These are phyloP conservation scores for Candida coquimbonensis DNA, from an alignment of 805 yeast genomes.

Conservation along the genomic window DNA sequence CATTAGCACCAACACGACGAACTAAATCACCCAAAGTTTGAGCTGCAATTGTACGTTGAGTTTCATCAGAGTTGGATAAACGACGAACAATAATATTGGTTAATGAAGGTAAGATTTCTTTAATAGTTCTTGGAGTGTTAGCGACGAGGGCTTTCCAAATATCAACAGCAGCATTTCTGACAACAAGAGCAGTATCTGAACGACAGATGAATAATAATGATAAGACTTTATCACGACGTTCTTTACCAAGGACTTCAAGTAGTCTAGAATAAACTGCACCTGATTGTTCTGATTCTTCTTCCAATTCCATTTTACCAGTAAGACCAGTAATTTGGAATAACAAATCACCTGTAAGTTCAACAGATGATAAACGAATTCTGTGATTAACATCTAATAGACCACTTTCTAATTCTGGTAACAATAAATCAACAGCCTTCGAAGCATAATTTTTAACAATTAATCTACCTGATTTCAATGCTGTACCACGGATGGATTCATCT, in stretches of 20 bases:
- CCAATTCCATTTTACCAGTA: constrained; percentile 64
- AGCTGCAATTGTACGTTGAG: constrained; percentile 83
- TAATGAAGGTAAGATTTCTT: constrained; percentile 82
- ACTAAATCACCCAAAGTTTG: constrained; percentile 91
- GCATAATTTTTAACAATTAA: constrained; percentile 89
- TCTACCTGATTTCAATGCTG: constrained; percentile 88
- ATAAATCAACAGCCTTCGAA: constrained; percentile 81
- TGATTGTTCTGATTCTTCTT: constrained; percentile 39
- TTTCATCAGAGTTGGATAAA: constrained; percentile 74
- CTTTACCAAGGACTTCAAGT: constrained; percentile 74
- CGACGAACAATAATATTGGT: constrained; percentile 74
- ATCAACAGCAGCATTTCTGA: constrained; percentile 83
- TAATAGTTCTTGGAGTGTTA: constrained; percentile 90
- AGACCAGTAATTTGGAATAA: constrained; percentile 92
- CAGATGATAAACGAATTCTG: constrained; percentile 88
- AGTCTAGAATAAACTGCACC: constrained; percentile 56
- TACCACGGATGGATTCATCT: constrained; percentile 81
- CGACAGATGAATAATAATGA: constrained; percentile 90
- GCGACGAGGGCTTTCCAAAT: constrained; percentile 96
- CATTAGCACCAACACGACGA: constrained; percentile 86
- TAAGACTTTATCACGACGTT: constrained; percentile 80
- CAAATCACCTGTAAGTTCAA: constrained; percentile 91
- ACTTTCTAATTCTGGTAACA: constrained; percentile 86
- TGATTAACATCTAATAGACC: constrained; percentile 80
- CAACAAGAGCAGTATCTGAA: constrained; percentile 82